Evolutionary conservation across 164 flowering plant species (phyloP).

Genomic region (Liquidambar formosana): DNA sequence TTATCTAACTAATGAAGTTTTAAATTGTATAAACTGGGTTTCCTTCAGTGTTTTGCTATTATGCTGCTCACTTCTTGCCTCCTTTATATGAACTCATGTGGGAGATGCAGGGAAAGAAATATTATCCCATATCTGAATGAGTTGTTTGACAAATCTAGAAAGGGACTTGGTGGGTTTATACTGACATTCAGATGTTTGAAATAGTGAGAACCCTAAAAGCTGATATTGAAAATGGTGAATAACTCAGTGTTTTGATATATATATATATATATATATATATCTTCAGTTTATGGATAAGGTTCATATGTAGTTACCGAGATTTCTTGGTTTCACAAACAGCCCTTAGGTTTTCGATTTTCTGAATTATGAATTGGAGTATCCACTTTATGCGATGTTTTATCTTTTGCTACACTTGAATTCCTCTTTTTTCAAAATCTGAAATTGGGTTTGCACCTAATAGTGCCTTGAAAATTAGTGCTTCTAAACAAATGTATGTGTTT

Average conservation of each 20-base stretch:
- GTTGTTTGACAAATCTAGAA: not conserved
- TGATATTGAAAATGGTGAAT: not conserved
- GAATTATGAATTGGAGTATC: not conserved
- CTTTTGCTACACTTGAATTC: not conserved
- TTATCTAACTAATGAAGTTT: no score
- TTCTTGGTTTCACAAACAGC: not conserved
- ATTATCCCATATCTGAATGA: not conserved
- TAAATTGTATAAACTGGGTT: not conserved
- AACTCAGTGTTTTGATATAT: not conserved
- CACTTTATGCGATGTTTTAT: not conserved
- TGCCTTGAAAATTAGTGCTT: not conserved
- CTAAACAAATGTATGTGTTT: not conserved
- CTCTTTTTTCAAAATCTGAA: not conserved
- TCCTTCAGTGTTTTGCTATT: not conserved
- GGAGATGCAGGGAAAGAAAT: not conserved
- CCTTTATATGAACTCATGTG: not conserved
- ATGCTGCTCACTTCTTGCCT: not conserved
- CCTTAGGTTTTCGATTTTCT: not conserved
- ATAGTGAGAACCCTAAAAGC: not conserved
- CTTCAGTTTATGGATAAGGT: not conserved
- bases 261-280: no score
- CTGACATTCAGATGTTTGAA: not conserved
- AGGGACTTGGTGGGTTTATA: not conserved
- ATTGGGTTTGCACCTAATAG: not conserved
- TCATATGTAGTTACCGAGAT: not conserved